Evolutionary conservation across 768 basidiomycete species (phyloP).

Genomic region (Trametes punicea): DNA sequence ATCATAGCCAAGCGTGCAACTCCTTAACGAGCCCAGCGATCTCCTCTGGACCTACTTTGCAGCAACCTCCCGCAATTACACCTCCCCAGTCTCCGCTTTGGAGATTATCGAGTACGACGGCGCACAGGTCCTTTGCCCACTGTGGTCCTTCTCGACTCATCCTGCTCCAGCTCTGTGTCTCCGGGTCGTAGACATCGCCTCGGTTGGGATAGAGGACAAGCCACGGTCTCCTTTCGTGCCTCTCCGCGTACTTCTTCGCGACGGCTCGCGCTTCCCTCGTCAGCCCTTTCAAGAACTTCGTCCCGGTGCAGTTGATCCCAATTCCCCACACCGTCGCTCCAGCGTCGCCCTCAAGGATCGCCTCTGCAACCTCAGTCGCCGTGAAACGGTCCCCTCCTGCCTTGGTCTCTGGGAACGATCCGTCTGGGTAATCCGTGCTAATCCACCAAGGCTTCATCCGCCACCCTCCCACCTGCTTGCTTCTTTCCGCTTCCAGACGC

Average conservation of each 20-base stretch:
- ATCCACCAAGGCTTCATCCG: slow-evolving; percentile 72
- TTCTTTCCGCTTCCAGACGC: slow-evolving; percentile 26
- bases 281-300: slow-evolving; percentile 26
- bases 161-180: slow-evolving; percentile 39
- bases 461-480: slow-evolving; percentile 1
- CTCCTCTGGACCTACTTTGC: slow-evolving; percentile 54
- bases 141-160: slow-evolving; percentile 18
- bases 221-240: slow-evolving; percentile 37
- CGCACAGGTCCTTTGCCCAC: slow-evolving; percentile 38
- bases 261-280: background rate
- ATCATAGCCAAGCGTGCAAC: background rate
- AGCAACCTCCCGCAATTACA: slow-evolving; percentile 67
- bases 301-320: slow-evolving; percentile 72
- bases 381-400: slow-evolving; percentile 27
- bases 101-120: slow-evolving; percentile 24
- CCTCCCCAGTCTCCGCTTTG: slow-evolving; percentile 42
- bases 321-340: slow-evolving; percentile 45
- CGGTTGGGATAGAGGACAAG: slow-evolving; percentile 75
- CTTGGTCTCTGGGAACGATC: slow-evolving; percentile 42
- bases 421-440: slow-evolving; percentile 56
- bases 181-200: slow-evolving; percentile 51
- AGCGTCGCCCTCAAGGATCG: slow-evolving; percentile 33
- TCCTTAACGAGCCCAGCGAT: slow-evolving; percentile 31
- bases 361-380: slow-evolving; percentile 41
- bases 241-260: slow-evolving; percentile 11